A percentile compares a stretch with the other conserved stretches of the same genome.
These are phyloP conservation scores for Mucuna pruriens DNA, from an alignment of 306 rosid species.

Conservation along the genomic window DNA sequence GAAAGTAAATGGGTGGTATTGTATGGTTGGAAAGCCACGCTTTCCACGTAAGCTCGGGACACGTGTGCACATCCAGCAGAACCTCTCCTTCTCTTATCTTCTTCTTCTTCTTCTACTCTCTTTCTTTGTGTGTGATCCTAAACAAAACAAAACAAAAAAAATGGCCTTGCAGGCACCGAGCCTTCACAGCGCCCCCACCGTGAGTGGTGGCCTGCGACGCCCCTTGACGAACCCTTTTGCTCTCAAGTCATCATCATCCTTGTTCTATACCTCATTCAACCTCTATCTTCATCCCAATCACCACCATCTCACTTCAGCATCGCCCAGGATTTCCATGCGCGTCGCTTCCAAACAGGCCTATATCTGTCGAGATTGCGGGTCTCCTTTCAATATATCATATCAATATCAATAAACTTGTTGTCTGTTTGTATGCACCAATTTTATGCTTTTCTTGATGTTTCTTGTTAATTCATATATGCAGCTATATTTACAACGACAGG, in stretches of 20 bases:
- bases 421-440: not conserved
- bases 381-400: not conserved
- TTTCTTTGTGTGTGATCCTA: not conserved
- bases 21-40: conserved; percentile 20
- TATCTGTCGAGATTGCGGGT: conserved; percentile 98
- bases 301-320: conserved; percentile 26
- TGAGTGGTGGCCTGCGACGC: conserved; percentile 43
- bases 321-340: conserved; percentile 83
- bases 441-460: not conserved
- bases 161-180: conserved; percentile 57
- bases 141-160: not conserved
- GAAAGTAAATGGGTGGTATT: not conserved
- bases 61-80: not conserved
- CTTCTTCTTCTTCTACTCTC: not conserved
- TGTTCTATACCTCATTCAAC: conserved; percentile 49
- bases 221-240: conserved; percentile 40
- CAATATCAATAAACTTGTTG: not conserved
- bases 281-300: conserved; percentile 43
- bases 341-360: conserved; percentile 82
- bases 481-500: conserved; percentile 82
- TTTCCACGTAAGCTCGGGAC: conserved; percentile 35
- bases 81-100: conserved; percentile 26
- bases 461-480: conserved; percentile 44
- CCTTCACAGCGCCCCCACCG: conserved; percentile 28
- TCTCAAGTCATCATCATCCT: conserved; percentile 49